Conservation (phyloP, 768 basidiomycete species). For the Rhodotorula kratochvilovae region DNA sequence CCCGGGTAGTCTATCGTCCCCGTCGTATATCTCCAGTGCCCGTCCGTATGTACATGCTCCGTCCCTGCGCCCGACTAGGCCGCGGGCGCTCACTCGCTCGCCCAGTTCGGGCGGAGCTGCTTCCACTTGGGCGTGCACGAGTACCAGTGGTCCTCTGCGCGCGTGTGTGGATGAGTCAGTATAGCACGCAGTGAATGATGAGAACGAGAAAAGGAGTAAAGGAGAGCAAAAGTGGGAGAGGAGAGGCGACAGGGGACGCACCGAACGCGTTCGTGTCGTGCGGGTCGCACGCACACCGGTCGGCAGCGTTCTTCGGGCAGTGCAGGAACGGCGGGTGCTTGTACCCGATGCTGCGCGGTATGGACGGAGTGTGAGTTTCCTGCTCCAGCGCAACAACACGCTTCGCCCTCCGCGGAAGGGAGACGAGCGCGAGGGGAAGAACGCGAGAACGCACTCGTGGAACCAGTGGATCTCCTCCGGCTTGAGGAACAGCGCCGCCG, state of each 20-base stretch:
- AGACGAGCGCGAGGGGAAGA: too few relatives aligned
- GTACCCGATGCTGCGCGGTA: not conserved
- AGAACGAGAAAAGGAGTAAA: not conserved
- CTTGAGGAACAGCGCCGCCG: constrained; percentile 77
- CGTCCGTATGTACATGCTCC: too few relatives aligned
- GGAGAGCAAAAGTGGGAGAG: not conserved
- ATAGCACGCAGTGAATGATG: not conserved
- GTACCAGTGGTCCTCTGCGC: constrained; percentile 14
- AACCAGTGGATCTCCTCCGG: constrained; percentile 90
- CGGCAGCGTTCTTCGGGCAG: constrained; percentile 1
- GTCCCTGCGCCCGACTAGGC: too few relatives aligned
- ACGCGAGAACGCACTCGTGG: constrained; percentile 54
- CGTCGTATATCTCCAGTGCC: too few relatives aligned
- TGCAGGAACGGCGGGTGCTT: constrained; percentile 18
- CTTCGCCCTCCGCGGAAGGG: too few relatives aligned
- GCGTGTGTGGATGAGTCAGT: too few relatives aligned
- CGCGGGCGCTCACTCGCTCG: not conserved
- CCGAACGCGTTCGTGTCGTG: constrained; percentile 13
- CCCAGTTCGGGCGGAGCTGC: not conserved
- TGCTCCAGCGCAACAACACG: too few relatives aligned
- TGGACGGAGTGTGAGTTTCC: too few relatives aligned
- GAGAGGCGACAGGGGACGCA: not conserved
- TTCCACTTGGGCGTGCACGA: not conserved
- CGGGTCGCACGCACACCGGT: constrained; percentile 17
- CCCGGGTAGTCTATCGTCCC: too few relatives aligned